Evolutionary conservation across 805 yeast genomes (phyloP).

Genomic region (Schizosaccharomyces octosporus): DNA sequence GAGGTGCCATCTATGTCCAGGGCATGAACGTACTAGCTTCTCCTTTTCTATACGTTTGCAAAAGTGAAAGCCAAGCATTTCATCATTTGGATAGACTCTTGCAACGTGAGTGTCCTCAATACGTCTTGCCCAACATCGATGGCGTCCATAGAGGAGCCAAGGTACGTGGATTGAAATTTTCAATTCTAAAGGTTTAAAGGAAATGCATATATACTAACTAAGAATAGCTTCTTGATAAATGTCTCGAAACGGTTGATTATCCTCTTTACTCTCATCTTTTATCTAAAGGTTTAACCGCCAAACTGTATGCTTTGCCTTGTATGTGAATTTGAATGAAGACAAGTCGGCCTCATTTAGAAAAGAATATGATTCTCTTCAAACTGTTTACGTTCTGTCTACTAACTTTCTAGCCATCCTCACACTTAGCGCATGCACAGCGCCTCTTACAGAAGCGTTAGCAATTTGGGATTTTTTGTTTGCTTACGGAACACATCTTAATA

Average conservation of each 20-base stretch:
- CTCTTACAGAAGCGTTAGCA: slow-evolving; percentile 44
- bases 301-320: slow-evolving; percentile 51
- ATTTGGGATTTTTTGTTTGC: slow-evolving; percentile 84
- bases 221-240: slow-evolving; percentile 39
- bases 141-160: slow-evolving; percentile 57
- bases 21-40: slow-evolving; percentile 77
- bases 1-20: slow-evolving; percentile 35
- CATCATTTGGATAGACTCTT: slow-evolving; percentile 40
- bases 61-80: slow-evolving; percentile 70
- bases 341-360: no score
- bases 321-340: slow-evolving; percentile 4
- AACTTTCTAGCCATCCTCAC: slow-evolving; percentile 36
- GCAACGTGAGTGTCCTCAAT: slow-evolving; percentile 44
- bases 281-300: slow-evolving; percentile 49
- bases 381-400: neutral
- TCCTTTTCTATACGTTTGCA: slow-evolving; percentile 51
- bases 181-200: neutral
- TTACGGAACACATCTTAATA: slow-evolving; percentile 71
- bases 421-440: slow-evolving; percentile 70
- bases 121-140: slow-evolving; percentile 47
- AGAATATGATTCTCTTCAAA: no score
- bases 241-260: slow-evolving; percentile 48
- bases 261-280: slow-evolving; percentile 34
- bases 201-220: neutral
- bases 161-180: slow-evolving; percentile 5